Evolutionary conservation across 2,329 filamentous ascomycete species (phyloP).

Genomic region (Coleophoma crateriformis): DNA sequence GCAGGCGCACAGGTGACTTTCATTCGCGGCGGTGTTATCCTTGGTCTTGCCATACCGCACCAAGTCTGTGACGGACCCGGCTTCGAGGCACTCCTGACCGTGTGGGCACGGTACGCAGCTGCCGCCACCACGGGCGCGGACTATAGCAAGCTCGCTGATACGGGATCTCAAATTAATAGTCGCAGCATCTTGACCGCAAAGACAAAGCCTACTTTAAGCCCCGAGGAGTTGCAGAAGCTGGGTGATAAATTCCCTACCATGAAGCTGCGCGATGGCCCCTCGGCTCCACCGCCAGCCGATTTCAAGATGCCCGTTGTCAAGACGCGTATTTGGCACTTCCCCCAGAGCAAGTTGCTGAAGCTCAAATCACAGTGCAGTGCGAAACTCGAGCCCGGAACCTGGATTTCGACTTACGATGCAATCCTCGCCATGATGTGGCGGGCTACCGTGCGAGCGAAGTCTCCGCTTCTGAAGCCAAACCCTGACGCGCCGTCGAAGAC

Average conservation of each 20-base stretch:
- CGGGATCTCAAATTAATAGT: too few relatives aligned
- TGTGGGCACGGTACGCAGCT: conserved; percentile 12
- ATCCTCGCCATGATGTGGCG: conserved; percentile 21
- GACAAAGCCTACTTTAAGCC: too few relatives aligned
- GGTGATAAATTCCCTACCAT: neutral
- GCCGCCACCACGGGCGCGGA: too few relatives aligned
- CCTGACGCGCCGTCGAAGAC: conserved; percentile 5
- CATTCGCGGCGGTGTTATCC: conserved; percentile 22
- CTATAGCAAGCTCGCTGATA: too few relatives aligned
- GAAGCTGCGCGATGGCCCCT: conserved; percentile 8
- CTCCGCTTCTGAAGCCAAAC: conserved; percentile 14
- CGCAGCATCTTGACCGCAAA: too few relatives aligned
- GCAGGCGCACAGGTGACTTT: conserved; percentile 22
- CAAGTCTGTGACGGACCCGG: conserved; percentile 18
- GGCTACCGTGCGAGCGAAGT: conserved; percentile 14
- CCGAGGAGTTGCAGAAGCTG: neutral
- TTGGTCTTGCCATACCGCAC: conserved; percentile 23
- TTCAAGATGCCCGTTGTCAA: conserved; percentile 20
- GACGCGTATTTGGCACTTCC: conserved; percentile 18
- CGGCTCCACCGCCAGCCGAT: conserved; percentile 11
- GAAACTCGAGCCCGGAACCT: conserved; percentile 4
- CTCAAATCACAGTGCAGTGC: conserved; percentile 9
- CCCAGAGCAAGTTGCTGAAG: conserved; percentile 10
- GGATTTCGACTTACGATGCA: conserved; percentile 23
- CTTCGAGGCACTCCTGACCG: conserved; percentile 21